phyloP scores from a whole-genome alignment of 1,284 basidiomycete genomes.

The Clitocybe nebularis region DNA sequence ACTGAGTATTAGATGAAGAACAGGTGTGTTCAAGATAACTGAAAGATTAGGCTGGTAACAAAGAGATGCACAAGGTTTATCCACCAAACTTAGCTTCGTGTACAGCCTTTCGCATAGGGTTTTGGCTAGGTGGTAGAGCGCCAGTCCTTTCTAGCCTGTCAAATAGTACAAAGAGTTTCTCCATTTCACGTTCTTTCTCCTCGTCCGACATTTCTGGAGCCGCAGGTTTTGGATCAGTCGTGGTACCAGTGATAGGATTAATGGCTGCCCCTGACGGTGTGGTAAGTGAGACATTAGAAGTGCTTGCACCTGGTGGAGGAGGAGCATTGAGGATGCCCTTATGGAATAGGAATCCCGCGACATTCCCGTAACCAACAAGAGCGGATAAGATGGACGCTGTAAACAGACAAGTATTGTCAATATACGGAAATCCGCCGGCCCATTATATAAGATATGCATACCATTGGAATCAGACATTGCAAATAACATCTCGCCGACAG shows the following conservation, averaged over 20 bases:
- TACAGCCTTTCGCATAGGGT: conserved; percentile 71
- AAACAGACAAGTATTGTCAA: no score
- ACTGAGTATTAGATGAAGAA: not conserved
- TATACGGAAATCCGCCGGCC: no score
- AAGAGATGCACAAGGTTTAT: not conserved
- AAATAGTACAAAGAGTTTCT: conserved; percentile 86
- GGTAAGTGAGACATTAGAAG: conserved; percentile 32
- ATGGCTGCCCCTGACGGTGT: conserved; percentile 49
- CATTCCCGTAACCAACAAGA: conserved; percentile 88
- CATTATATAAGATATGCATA: conserved; percentile 26
- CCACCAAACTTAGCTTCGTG: conserved; percentile 43
- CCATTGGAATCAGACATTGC: conserved; percentile 78
- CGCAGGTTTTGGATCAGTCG: conserved; percentile 33
- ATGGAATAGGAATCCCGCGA: conserved; percentile 87
- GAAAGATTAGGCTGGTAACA: not conserved
- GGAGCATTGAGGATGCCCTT: conserved; percentile 74
- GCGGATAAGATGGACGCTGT: conserved; percentile 65
- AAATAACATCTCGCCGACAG: conserved; percentile 84
- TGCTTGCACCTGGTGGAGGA: conserved; percentile 25
- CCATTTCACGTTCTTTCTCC: conserved; percentile 88
- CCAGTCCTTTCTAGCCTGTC: conserved; percentile 80
- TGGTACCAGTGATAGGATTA: conserved; percentile 79
- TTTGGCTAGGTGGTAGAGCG: conserved; percentile 57
- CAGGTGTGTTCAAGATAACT: not conserved
- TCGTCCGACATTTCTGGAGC: conserved; percentile 78